Conservation (phyloP, 192 early-diverging fungal species). For the Coemansia sp. region DNA sequence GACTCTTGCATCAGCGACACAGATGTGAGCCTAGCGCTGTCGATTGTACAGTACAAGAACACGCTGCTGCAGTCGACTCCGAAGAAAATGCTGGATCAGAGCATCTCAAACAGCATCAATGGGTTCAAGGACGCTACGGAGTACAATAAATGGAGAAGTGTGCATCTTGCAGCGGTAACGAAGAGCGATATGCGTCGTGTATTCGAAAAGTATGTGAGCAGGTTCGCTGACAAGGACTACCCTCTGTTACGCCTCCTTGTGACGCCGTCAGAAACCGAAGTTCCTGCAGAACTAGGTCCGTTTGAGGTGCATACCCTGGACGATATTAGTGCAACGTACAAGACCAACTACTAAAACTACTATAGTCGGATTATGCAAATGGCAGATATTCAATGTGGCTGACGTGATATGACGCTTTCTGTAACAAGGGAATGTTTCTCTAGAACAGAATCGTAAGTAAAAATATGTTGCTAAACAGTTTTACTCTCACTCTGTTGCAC, state of each 20-base stretch:
- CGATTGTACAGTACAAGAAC: conserved; percentile 19
- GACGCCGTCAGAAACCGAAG: conserved; percentile 30
- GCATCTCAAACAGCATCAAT: conserved; percentile 14
- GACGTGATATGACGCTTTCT: no score
- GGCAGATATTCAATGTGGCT: no score
- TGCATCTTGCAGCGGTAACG: conserved; percentile 26
- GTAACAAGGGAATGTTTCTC: no score
- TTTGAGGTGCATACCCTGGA: conserved; percentile 27
- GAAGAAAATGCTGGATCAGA: conserved; percentile 12
- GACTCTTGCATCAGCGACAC: conserved; percentile 38
- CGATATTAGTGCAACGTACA: conserved; percentile 1
- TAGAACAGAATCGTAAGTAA: no score
- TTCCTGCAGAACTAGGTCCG: conserved; percentile 30
- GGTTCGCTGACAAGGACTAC: conserved; percentile 24
- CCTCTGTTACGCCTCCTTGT: conserved; percentile 26
- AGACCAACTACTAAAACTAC: no score
- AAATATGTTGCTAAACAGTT: no score
- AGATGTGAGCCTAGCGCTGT: conserved; percentile 48
- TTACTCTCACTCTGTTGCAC: no score
- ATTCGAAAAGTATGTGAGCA: conserved; percentile 28
- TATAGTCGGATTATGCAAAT: no score
- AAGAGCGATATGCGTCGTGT: conserved; percentile 36
- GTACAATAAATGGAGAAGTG: conserved; percentile 27
- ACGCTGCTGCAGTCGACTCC: conserved; percentile 22
- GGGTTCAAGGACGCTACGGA: conserved; percentile 27